These are phyloP conservation scores for Isatis tinctoria DNA, from an alignment of 345 rosid species.

Conservation along the genomic window DNA sequence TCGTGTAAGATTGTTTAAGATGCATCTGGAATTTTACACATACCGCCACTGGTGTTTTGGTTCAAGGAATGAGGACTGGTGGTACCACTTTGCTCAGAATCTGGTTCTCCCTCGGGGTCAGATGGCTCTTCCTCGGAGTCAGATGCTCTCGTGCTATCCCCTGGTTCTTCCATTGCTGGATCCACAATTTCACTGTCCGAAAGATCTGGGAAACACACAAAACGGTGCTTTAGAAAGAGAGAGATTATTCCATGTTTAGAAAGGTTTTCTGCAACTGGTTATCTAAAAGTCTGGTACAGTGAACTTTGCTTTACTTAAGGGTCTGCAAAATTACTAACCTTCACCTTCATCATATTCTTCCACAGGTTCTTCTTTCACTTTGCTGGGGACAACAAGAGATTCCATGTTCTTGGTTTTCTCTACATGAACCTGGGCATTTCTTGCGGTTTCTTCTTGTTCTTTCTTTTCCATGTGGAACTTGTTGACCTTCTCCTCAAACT, in stretches of 20 bases:
- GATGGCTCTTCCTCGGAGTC: constrained; percentile 20
- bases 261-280: background rate
- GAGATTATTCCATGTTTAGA: background rate
- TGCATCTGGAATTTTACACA: background rate
- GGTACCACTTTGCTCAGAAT: constrained; percentile 22
- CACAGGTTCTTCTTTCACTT: constrained; percentile 43
- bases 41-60: constrained; percentile 17
- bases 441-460: constrained; percentile 91
- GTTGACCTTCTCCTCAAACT: constrained; percentile 90
- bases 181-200: constrained; percentile 56
- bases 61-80: constrained; percentile 13
- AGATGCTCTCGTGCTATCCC: background rate
- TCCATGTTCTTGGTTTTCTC: constrained; percentile 54
- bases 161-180: constrained; percentile 37
- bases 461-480: constrained; percentile 86
- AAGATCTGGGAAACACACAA: constrained; percentile 1
- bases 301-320: background rate
- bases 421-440: constrained; percentile 76
- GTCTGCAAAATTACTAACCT: constrained; percentile 42
- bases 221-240: background rate
- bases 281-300: background rate
- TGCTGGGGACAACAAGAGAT: constrained; percentile 30
- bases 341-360: constrained; percentile 42
- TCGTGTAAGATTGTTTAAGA: constrained; percentile 1
- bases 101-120: constrained; percentile 24